These are phyloP conservation scores for Sporothrix schenckii DNA, from an alignment of 2,329 filamentous ascomycete species.

Conservation along the genomic window DNA sequence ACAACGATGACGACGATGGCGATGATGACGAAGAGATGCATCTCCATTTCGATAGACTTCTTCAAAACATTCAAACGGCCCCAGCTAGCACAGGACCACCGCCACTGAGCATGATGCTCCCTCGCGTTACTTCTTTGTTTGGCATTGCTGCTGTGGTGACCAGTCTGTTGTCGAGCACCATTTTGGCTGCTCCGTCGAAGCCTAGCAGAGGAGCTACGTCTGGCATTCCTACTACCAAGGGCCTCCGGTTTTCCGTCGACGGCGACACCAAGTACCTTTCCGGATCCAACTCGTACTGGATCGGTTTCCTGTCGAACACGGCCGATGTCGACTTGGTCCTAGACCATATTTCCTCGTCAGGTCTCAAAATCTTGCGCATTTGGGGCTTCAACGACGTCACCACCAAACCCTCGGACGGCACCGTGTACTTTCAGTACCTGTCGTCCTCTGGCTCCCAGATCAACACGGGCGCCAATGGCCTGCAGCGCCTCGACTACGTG, in stretches of 20 bases:
- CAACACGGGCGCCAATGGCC: conserved; percentile 64
- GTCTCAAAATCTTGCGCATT: conserved; percentile 58
- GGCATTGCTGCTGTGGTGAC: background rate
- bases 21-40: too few species aligned
- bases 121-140: conserved; percentile 6
- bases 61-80: too few species aligned
- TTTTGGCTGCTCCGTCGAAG: background rate
- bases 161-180: background rate
- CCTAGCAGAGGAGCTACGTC: background rate
- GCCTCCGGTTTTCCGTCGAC: conserved; percentile 47
- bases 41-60: background rate
- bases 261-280: conserved; percentile 53
- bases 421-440: conserved; percentile 59
- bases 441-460: conserved; percentile 57
- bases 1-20: background rate
- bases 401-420: conserved; percentile 42
- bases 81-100: background rate
- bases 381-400: conserved; percentile 61
- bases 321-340: conserved; percentile 58
- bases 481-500: conserved; percentile 56
- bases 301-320: conserved; percentile 56
- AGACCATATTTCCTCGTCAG: conserved; percentile 52
- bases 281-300: conserved; percentile 61
- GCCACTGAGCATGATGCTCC: background rate
- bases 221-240: conserved; percentile 34